phyloP scores from a whole-genome alignment of 2,329 filamentous ascomycete species.

The Xylaria sp. region DNA sequence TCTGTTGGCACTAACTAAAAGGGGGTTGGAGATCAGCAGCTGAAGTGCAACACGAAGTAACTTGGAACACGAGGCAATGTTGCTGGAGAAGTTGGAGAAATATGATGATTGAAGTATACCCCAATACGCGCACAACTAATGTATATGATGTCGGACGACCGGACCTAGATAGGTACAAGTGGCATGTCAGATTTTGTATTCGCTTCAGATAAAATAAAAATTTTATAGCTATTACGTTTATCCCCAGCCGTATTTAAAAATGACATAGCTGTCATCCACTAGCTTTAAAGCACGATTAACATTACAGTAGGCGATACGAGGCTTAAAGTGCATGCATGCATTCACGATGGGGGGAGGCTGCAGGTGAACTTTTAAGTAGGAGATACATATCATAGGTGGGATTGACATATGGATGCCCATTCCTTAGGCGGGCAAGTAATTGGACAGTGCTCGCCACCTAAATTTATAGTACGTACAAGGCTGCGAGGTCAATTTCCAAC shows the following conservation, averaged over 20 bases:
- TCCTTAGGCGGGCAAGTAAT: not conserved
- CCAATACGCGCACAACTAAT: slow-evolving; percentile 46
- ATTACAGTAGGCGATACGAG: not conserved
- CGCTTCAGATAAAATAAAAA: not conserved
- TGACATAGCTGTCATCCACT: not conserved
- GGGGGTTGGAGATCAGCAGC: slow-evolving; percentile 34
- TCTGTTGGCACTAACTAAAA: slow-evolving; percentile 16
- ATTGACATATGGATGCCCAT: too few species aligned
- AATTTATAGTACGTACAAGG: slow-evolving; percentile 25
- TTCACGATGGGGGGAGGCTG: too few species aligned
- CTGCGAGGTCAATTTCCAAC: slow-evolving; percentile 18
- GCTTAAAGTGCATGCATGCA: too few species aligned
- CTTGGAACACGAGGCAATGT: slow-evolving; percentile 21
- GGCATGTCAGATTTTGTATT: slow-evolving; percentile 21
- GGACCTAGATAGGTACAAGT: slow-evolving; percentile 43
- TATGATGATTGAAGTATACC: slow-evolving; percentile 48
- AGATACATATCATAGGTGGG: too few species aligned
- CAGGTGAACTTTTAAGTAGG: too few species aligned
- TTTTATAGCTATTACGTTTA: slow-evolving; percentile 1
- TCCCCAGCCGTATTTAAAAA: too few species aligned
- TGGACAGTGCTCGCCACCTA: slow-evolving; percentile 16
- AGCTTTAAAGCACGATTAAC: not conserved
- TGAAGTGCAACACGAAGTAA: slow-evolving; percentile 41
- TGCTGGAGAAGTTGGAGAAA: slow-evolving; percentile 34
- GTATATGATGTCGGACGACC: slow-evolving; percentile 51